These are phyloP conservation scores for Lactifluus subvellereus DNA, from an alignment of 768 basidiomycete genomes.

Conservation along the genomic window DNA sequence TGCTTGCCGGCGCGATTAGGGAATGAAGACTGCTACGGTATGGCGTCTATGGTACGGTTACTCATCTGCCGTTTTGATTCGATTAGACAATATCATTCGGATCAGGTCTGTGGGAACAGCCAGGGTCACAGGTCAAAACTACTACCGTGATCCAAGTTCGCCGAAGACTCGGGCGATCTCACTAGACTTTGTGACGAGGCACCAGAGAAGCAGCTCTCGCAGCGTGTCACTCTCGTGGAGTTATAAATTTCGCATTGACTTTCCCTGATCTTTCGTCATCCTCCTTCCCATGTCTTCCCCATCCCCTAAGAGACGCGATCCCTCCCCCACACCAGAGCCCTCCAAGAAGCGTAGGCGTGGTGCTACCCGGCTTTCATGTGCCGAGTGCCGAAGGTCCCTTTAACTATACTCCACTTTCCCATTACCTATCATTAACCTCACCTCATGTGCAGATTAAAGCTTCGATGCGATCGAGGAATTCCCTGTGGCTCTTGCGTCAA, in stretches of 20 bases:
- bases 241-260: conserved; percentile 1
- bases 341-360: conserved; percentile 51
- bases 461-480: conserved; percentile 68
- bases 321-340: conserved; percentile 28
- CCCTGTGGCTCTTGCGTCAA: conserved; percentile 80
- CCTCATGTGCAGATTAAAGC: conserved; percentile 44
- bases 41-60: not conserved
- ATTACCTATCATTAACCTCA: conserved; percentile 14
- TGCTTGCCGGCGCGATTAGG: not conserved
- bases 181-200: not conserved
- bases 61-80: not conserved
- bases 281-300: conserved; percentile 27
- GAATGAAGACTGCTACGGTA: not conserved
- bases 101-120: not conserved
- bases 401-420: conserved; percentile 8
- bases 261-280: conserved; percentile 28
- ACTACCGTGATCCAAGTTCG: conserved; percentile 4
- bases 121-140: not conserved
- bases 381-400: conserved; percentile 66
- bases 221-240: not conserved
- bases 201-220: not conserved
- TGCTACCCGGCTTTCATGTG: conserved; percentile 71
- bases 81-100: conserved; percentile 3
- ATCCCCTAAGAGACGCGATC: conserved; percentile 31
- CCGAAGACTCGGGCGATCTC: not conserved